These are phyloP conservation scores for Plasmodium adleri DNA, from an alignment of 169 alveolate species.

Conservation along the genomic window DNA sequence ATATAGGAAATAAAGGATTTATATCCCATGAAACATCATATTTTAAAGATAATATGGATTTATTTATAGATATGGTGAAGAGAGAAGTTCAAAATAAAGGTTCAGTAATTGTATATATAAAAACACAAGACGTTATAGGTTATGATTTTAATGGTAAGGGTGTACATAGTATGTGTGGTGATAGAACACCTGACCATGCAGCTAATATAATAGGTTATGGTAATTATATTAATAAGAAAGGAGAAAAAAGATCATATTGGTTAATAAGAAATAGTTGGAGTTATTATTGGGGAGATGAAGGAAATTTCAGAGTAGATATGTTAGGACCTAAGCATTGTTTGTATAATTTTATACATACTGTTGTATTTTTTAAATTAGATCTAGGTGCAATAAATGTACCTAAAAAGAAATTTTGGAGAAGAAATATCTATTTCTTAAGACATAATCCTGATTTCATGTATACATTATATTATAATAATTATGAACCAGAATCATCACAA, in stretches of 20 bases:
- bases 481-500: not conserved
- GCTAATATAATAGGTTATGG: conserved; percentile 78
- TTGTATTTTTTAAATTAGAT: conserved; percentile 27
- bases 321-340: conserved; percentile 29
- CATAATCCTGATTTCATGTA: conserved; percentile 16
- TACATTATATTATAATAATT: conserved; percentile 9
- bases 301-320: conserved; percentile 74
- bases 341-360: conserved; percentile 50
- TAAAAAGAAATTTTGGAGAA: not conserved
- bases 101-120: conserved; percentile 73
- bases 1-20: not conserved
- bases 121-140: conserved; percentile 51
- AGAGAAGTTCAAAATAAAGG: conserved; percentile 75
- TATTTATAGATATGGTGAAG: conserved; percentile 59
- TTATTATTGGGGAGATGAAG: conserved; percentile 77
- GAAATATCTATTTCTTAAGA: not conserved
- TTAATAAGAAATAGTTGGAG: conserved; percentile 72
- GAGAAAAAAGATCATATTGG: conserved; percentile 72
- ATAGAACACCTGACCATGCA: conserved; percentile 66
- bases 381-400: conserved; percentile 27
- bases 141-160: conserved; percentile 74
- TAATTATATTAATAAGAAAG: conserved; percentile 35
- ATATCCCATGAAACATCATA: not conserved
- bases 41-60: conserved; percentile 20
- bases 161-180: conserved; percentile 72